Conservation (phyloP, 2,329 filamentous ascomycete species). For the Alternaria sp. region DNA sequence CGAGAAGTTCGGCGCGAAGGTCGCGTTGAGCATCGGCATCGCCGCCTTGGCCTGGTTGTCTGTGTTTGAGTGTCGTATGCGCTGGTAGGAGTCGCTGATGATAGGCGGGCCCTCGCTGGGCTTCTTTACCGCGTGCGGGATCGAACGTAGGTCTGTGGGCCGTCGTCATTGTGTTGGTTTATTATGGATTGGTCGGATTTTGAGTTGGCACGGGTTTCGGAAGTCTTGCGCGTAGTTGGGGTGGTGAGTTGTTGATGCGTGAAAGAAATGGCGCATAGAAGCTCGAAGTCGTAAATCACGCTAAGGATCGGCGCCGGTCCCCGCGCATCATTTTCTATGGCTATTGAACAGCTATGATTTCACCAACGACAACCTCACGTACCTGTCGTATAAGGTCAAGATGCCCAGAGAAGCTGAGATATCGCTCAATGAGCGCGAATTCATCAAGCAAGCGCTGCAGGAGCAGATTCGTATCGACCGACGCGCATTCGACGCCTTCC, state of each 20-base stretch:
- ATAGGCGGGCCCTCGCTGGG: slow-evolving; percentile 90
- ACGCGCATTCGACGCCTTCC: slow-evolving; percentile 80
- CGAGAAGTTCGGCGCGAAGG: slow-evolving; percentile 86
- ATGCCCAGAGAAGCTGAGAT: slow-evolving; percentile 96
- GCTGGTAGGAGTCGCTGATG: slow-evolving; percentile 95
- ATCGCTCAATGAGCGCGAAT: slow-evolving; percentile 86
- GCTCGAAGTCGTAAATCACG: slow-evolving; percentile 22
- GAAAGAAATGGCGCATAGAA: slow-evolving; percentile 13
- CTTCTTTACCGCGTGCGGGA: slow-evolving; percentile 94
- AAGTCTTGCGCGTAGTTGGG: slow-evolving; percentile 38
- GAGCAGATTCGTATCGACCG: slow-evolving; percentile 86
- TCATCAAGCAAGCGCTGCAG: slow-evolving; percentile 82
- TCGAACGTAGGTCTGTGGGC: slow-evolving; percentile 93
- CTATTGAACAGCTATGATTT: slow-evolving; percentile 14
- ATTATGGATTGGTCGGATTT: neutral
- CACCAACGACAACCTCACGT: slow-evolving; percentile 16
- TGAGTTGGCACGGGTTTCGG: slow-evolving; percentile 31
- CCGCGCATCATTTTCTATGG: slow-evolving; percentile 36
- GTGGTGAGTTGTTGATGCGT: slow-evolving; percentile 15
- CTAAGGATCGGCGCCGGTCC: slow-evolving; percentile 21
- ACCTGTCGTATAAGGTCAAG: slow-evolving; percentile 32
- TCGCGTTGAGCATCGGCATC: slow-evolving; percentile 80
- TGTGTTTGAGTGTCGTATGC: slow-evolving; percentile 85
- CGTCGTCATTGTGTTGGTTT: slow-evolving; percentile 54
- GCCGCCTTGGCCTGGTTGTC: slow-evolving; percentile 88